These are phyloP conservation scores for Metarhizium guizhouense DNA, from an alignment of 2,329 filamentous ascomycete genomes.

Conservation along the genomic window DNA sequence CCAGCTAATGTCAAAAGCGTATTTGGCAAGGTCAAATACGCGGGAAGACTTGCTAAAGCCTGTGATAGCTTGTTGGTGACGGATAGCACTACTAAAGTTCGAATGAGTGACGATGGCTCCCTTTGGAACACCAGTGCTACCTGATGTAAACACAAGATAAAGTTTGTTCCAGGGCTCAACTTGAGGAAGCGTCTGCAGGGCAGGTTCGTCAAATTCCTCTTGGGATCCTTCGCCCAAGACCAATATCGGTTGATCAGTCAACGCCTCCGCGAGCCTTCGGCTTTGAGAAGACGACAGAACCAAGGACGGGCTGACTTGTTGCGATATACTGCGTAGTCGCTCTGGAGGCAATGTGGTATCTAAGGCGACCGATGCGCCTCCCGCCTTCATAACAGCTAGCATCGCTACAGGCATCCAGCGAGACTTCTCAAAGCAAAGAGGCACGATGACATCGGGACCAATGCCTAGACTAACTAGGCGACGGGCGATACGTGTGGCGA, in stretches of 20 bases:
- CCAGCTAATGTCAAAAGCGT: slow-evolving; percentile 42
- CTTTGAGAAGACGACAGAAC: slow-evolving; percentile 1
- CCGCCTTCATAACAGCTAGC: slow-evolving; percentile 17
- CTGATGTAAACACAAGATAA: slow-evolving; percentile 9
- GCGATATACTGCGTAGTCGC: slow-evolving; percentile 9
- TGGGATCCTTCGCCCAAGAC: background rate
- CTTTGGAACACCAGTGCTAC: slow-evolving; percentile 11
- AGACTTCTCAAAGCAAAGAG: slow-evolving; percentile 16
- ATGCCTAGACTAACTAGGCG: slow-evolving; percentile 12
- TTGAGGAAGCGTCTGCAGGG: background rate
- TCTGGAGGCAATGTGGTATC: slow-evolving; percentile 15
- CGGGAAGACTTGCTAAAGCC: slow-evolving; percentile 12
- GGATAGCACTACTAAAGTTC: slow-evolving; percentile 7
- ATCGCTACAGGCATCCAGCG: slow-evolving; percentile 13
- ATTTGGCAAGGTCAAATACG: slow-evolving; percentile 34
- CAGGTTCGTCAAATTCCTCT: background rate
- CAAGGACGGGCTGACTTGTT: slow-evolving; percentile 1
- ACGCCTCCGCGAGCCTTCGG: background rate
- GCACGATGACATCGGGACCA: slow-evolving; percentile 7
- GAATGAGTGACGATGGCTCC: slow-evolving; percentile 11
- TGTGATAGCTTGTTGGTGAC: slow-evolving; percentile 6
- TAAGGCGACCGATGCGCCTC: slow-evolving; percentile 18
- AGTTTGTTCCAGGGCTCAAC: background rate
- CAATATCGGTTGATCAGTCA: background rate
- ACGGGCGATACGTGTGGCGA: slow-evolving; percentile 5